Evolutionary conservation across 2,329 filamentous ascomycete species (phyloP), one percentile per base, ranked within the genome.

Genomic region (Biscogniauxia marginata): DNA sequence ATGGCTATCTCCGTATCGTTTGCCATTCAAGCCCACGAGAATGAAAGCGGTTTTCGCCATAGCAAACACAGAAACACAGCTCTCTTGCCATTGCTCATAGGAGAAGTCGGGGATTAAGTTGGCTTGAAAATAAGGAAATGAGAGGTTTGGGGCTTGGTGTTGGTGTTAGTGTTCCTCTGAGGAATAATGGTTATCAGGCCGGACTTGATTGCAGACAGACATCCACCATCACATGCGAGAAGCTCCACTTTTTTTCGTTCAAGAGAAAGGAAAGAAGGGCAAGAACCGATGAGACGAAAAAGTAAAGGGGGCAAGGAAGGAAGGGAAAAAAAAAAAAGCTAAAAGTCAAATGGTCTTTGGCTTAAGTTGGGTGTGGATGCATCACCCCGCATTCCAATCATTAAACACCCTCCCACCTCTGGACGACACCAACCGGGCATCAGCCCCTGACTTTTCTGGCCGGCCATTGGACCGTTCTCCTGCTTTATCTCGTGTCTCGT

Each of bases 301-400:
- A 44, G 47, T 23, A 49, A 45, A 45, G 7, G 19, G 11, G 7
- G 7, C 16, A 21, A 46, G 18, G 11, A 46, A 8, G 13, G 16
- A 5, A 23, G 20, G 7, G 7, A 7, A 23, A 21, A 46, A n/a
- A n/a, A 16, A 11, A 39, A 39, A 6, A 39, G 11, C 13, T 16
- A 39, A 39, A 39, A 39, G 30, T 52, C 55, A 50, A 56, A 52
- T 55, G 52, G 51, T 16, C 50, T 53, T 52, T 52, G 18, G 51
- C 46, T 56, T 51, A 46, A 50, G 54, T 47, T 43, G 46, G 60
- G 55, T 60, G 54, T 57, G 52, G 51, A 52, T 56, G 53, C 60
- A 61, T 58, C 63, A 64, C 63, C 63, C 66, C 64, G 61, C 65
- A 64, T 61, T 62, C 53, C 49, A 56, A 54, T 18, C 55, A 52